Percentiles rank a stretch among this genome's conserved stretches.
phyloP scores from a whole-genome alignment of 2,329 filamentous ascomycete genomes.

The Colletotrichum lindemuthianum region DNA sequence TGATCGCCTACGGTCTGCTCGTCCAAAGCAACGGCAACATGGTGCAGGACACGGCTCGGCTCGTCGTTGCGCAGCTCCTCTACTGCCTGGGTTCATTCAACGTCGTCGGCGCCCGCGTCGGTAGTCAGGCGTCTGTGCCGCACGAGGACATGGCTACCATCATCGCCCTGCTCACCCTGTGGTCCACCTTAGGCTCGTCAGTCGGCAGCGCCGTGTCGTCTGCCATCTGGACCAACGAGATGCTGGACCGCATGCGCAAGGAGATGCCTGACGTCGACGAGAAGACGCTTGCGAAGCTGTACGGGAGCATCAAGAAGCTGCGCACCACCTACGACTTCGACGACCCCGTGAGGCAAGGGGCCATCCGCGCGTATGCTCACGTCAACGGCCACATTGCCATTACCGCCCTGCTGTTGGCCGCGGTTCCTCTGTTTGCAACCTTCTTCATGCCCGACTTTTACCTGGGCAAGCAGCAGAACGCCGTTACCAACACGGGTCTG shows the following conservation, averaged over 20 bases:
- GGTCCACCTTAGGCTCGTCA: slow-evolving; percentile 50
- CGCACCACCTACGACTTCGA: slow-evolving; percentile 45
- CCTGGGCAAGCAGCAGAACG: slow-evolving; percentile 48
- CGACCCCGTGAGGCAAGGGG: slow-evolving; percentile 48
- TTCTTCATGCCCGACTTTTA: slow-evolving; percentile 55
- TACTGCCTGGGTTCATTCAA: slow-evolving; percentile 49
- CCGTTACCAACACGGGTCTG: slow-evolving; percentile 46
- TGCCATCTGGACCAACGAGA: slow-evolving; percentile 52
- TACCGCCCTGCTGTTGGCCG: slow-evolving; percentile 43
- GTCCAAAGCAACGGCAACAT: slow-evolving; percentile 43
- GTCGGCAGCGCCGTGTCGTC: slow-evolving; percentile 51
- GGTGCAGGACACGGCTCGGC: slow-evolving; percentile 46
- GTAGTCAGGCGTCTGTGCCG: slow-evolving; percentile 52
- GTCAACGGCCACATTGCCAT: slow-evolving; percentile 50
- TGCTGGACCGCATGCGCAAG: slow-evolving; percentile 45
- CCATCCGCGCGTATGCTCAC: slow-evolving; percentile 48
- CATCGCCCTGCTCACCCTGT: slow-evolving; percentile 51
- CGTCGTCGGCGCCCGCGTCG: slow-evolving; percentile 52
- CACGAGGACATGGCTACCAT: slow-evolving; percentile 53
- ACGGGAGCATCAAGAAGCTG: slow-evolving; percentile 48
- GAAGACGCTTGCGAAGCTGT: slow-evolving; percentile 43
- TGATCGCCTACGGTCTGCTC: slow-evolving; percentile 50
- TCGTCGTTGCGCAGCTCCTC: slow-evolving; percentile 49
- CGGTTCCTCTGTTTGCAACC: slow-evolving; percentile 46
- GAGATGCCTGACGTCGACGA: slow-evolving; percentile 43